Base-by-base conservation (phyloP, 352 stramenopile genomes). In the Phytophthora meadii region DNA sequence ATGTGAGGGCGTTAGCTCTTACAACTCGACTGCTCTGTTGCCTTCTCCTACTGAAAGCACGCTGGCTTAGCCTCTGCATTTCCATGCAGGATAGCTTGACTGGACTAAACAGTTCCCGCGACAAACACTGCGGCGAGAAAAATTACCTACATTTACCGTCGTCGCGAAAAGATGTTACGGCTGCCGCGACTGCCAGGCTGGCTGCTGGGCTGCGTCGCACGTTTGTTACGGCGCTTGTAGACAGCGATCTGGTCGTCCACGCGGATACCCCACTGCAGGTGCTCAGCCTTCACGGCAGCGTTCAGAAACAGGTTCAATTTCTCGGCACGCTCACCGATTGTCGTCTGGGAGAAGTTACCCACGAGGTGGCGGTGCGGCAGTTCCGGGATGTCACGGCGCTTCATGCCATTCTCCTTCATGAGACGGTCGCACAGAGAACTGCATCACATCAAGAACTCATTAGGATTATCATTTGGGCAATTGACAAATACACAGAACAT, bases 201-300 rank as follows among this genome's bases (percentile, higher is more conserved):
- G 39, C 70, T 79, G 68, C 66, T 81, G 57, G 63, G 72, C 53
- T 72, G 74, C 36, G 72, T 73, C 9, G 45, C 63, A 45, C 77
- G 77, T 81, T 96, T 96, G 62, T 94, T 88, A 52, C 88, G 86
- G 45, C 86, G 88, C 80, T 96, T 96, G 83, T 96, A 96, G 15
- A 96, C 88, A 30, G 86, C 84, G 46, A 94, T 94, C 56, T 90
- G 82, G 71, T 96, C 86, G 64, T 96, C 88, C 44, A 96, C 85
- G 37, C 84, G 86, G 56, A 96, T 93, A 48, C 88, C 88, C 88
- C 88, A 96, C 67, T 96, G 88, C 56, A 96, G 53, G 57, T 96
- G 86, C 52, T 94, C 88, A 19, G 86, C 86, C 49, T 82, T 77
- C 32, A 92, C 84, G 5, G 88, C 86, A 14, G 86, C 86, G 37